Conservation (phyloP, 768 basidiomycete species). For the Tephrocybe sp. region DNA sequence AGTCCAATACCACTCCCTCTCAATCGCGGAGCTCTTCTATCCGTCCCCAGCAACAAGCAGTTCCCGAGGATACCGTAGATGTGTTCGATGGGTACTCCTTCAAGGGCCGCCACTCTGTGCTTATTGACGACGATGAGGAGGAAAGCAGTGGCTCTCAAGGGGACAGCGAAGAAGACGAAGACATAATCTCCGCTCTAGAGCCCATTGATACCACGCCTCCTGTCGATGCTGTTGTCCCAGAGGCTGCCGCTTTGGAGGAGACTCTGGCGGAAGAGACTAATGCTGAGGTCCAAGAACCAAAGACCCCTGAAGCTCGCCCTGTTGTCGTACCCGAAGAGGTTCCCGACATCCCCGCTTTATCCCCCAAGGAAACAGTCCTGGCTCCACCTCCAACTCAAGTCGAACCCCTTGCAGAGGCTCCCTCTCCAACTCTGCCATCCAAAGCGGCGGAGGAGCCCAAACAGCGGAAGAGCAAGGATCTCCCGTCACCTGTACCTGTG, state of each 20-base stretch:
- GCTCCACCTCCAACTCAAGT: constrained; percentile 3
- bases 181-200: constrained; percentile 23
- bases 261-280: constrained; percentile 23
- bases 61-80: constrained; percentile 58
- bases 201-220: constrained; percentile 14
- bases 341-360: constrained; percentile 19
- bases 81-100: constrained; percentile 95
- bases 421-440: too few species aligned
- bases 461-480: constrained; percentile 31
- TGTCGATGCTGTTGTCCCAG: constrained; percentile 18
- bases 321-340: constrained; percentile 28
- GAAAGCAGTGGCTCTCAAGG: constrained; percentile 43
- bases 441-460: background rate
- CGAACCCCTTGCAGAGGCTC: constrained; percentile 7
- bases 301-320: constrained; percentile 73
- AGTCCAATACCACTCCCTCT: constrained; percentile 75
- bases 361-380: constrained; percentile 17
- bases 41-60: constrained; percentile 35
- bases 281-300: constrained; percentile 52
- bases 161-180: constrained; percentile 39
- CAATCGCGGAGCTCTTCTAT: constrained; percentile 79
- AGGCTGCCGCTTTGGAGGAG: too few species aligned
- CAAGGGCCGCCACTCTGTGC: constrained; percentile 80
- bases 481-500: constrained; percentile 18
- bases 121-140: constrained; percentile 73